A percentile compares a stretch with the other conserved stretches of the same genome.
These are phyloP conservation scores for Saksenaea vasiformis DNA, from an alignment of 371 early-diverging fungal species.

Conservation along the genomic window DNA sequence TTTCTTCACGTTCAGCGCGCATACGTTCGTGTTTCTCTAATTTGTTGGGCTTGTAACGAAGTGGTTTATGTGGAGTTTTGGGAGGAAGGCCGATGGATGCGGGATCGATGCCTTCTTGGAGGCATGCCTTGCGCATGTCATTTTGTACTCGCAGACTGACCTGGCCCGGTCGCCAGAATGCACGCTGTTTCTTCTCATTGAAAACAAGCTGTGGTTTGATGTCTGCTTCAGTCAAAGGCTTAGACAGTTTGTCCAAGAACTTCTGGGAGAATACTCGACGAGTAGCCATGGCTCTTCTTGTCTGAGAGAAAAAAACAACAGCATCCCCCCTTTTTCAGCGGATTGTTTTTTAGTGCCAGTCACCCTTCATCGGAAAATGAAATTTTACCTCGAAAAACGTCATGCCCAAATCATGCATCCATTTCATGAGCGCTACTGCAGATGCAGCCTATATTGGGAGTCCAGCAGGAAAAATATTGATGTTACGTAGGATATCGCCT, in stretches of 20 bases:
- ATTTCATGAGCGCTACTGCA: no score
- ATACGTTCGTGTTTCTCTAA: conserved; percentile 66
- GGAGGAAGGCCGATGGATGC: conserved; percentile 52
- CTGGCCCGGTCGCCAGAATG: conserved; percentile 59
- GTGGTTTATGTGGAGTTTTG: conserved; percentile 26
- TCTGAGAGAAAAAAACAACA: background rate
- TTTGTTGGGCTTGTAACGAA: conserved; percentile 62
- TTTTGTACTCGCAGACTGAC: conserved; percentile 59
- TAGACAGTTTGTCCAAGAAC: conserved; percentile 27
- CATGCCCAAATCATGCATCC: background rate
- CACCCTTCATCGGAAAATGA: background rate
- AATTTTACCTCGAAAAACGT: no score
- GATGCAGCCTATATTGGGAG: no score
- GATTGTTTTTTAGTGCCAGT: background rate
- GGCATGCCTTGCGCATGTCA: conserved; percentile 65
- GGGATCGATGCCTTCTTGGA: conserved; percentile 54
- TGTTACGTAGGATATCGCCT: no score
- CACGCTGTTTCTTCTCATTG: conserved; percentile 45
- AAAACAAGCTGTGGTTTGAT: conserved; percentile 53
- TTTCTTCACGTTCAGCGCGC: conserved; percentile 55
- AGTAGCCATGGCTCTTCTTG: conserved; percentile 28
- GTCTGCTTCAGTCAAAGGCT: conserved; percentile 44
- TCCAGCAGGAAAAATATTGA: no score
- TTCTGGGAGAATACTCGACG: conserved; percentile 37
- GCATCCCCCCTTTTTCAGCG: background rate